phyloP scores from a whole-genome alignment of 768 basidiomycete species.

The Dendrothele bispora region DNA sequence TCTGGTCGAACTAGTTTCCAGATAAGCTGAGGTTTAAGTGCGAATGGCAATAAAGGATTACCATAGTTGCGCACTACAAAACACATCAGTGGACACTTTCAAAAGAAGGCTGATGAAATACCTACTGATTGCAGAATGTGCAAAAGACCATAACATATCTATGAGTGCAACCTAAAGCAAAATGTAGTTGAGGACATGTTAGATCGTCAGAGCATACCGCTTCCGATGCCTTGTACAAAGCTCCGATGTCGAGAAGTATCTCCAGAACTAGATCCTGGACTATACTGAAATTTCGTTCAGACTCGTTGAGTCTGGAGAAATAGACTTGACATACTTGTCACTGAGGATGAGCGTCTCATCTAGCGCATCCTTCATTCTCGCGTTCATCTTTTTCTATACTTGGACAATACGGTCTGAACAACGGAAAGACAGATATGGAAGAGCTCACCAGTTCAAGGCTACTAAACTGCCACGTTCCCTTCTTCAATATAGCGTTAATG shows the following conservation, averaged over 20 bases:
- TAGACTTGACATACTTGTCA: constrained; percentile 53
- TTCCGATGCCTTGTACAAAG: constrained; percentile 88
- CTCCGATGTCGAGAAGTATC: constrained; percentile 71
- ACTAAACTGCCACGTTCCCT: constrained; percentile 73
- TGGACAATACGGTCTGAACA: background rate
- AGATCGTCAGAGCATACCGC: constrained; percentile 50
- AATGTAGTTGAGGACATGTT: background rate
- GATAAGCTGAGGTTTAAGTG: background rate
- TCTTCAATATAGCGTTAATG: constrained; percentile 64
- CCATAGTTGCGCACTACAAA: constrained; percentile 48
- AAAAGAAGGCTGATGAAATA: constrained; percentile 3
- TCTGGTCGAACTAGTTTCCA: constrained; percentile 75
- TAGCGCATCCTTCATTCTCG: constrained; percentile 87
- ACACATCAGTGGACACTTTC: background rate
- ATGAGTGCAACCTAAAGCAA: constrained; percentile 70
- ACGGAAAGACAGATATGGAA: background rate
- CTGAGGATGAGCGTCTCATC: constrained; percentile 88
- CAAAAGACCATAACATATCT: constrained; percentile 90
- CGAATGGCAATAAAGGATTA: constrained; percentile 19
- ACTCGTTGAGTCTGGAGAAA: background rate
- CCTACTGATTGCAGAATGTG: constrained; percentile 79
- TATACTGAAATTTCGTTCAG: constrained; percentile 47
- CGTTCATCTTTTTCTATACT: constrained; percentile 80
- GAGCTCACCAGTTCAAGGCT: constrained; percentile 75
- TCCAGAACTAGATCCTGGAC: constrained; percentile 75